Evolutionary conservation across 129 eudicot species (phyloP), one percentile per base, ranked within the genome.

Genomic region (Artemisia annua): DNA sequence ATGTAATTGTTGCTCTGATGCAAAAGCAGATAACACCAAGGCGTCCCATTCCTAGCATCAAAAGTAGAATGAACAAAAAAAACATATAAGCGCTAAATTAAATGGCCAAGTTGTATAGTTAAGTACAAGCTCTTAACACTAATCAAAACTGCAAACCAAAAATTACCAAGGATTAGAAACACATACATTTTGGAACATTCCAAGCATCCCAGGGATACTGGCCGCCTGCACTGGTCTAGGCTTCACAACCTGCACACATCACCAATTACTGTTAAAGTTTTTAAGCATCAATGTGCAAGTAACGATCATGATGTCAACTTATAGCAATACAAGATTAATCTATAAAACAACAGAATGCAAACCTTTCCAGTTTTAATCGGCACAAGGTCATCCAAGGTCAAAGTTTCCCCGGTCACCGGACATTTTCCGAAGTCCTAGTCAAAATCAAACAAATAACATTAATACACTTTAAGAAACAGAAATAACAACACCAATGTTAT

Each of bases 1-100:
- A 82, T 95, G 97, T 59, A 95, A 72, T 77, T 95, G 99, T 80
- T 95, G 86, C 82, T 95, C 99, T 84, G 90, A 83, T 48, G 99
- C 94, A 80, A 84, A 91, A 80, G 90, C 90, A 19, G 99, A 86
- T 26, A 95, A 85, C 90, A 95, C 93, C 88, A 95, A 71, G 10
- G 94, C 89, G 82, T 95, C 99, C 99, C 99, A 95, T 85, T 95
- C 99, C 99, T 94, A 73, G 75, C 58, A 57, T 20, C 69, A 66
- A 28, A n/a, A 28, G 19, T 18, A 70, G 59, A 11, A 39, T 19
- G 70, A 14, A n/a, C 32, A 22, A 39, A 14, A 22, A 5, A 56
- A 19, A 19, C 15, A 16, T 14, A n/a, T 14, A 13, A 16, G 13
- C 13, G 44, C 30, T 54, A 61, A 32, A 35, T 35, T 35, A 35